Evolutionary conservation across 75 land plant genomes (phyloP).

Genomic region (Larix kaempferi): DNA sequence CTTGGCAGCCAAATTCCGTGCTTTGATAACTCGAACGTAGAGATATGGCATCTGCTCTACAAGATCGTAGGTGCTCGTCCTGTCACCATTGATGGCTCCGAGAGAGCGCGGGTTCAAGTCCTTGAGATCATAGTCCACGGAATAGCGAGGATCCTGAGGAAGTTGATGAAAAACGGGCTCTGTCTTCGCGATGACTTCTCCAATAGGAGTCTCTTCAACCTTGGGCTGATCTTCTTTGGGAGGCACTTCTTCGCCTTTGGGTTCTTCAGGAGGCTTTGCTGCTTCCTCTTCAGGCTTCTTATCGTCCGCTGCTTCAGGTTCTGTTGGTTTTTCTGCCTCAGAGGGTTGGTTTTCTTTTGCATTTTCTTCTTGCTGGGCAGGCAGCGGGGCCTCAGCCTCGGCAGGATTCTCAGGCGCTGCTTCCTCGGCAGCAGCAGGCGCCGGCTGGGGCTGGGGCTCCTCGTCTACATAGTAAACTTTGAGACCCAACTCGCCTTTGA

Average conservation of each 20-base stretch:
- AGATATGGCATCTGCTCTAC: constrained; percentile 71
- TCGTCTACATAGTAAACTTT: constrained; percentile 41
- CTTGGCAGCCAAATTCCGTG: constrained; percentile 23
- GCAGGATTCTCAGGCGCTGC: not conserved
- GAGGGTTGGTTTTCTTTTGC: not conserved
- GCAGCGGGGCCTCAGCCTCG: constrained; percentile 11
- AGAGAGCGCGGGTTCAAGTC: constrained; percentile 12
- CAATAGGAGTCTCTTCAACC: not conserved
- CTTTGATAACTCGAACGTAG: constrained; percentile 69
- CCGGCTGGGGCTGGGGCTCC: not conserved
- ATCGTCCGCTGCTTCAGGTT: not conserved
- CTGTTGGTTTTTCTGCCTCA: not conserved
- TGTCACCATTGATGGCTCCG: constrained; percentile 10
- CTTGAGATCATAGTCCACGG: not conserved
- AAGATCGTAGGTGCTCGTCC: constrained; percentile 49
- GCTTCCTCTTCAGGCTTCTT: constrained; percentile 11
- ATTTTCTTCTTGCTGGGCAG: constrained; percentile 8
- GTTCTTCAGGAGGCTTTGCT: constrained; percentile 14
- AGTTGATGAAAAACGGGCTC: not conserved
- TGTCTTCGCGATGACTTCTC: not conserved
- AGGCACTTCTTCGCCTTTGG: not conserved
- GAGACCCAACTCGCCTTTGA: constrained; percentile 66
- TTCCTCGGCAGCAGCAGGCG: too few relatives aligned
- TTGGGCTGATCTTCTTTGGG: constrained; percentile 11
- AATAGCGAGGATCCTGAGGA: not conserved